Base-by-base conservation (phyloP, 148 eudicot species). In the Silene uniflora region DNA sequence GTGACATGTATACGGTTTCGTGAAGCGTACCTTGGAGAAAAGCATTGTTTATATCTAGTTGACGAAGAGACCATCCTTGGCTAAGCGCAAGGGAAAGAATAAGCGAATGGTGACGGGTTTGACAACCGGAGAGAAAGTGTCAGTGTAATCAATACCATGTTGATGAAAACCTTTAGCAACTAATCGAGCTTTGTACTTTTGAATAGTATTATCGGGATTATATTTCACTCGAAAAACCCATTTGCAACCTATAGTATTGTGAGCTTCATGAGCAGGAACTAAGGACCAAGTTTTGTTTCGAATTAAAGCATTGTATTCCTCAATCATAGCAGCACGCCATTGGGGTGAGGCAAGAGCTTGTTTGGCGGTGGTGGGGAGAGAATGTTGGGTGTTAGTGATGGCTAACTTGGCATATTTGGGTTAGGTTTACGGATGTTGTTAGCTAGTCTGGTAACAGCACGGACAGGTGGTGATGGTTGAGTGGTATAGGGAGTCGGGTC, bases 161-260 rank as follows among this genome's bases (percentile, higher is more conserved):
- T 47, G 52, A 6, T 47, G 52, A 47, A 47, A 9, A 1, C 52
- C 52, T 47, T 47, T 47, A 6, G 52, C 52, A 6, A 47, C 52
- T 9, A 47, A 47, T 4, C 52, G 52, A 6, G 52, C 52, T 47
- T 47, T 47, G 52, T 47, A 47, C 7, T 47, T 47, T 7, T 47
- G 52, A 8, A 47, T 0, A 0, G 16, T 5, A 3, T 25, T 52
- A 1, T 47, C 19, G 13, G 73, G 18, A 3, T 47, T 70, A 12
- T 70, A 70, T 12, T 70, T 70, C 2, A 70, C 23, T 0, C 59
- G 59, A 24, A 3, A 70, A 4, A 70, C 73, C 73, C 73, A 70
- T 23, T 70, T 70, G 11, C 25, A n/a, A 2, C 73, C 61, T 11
- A 52, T 32, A 0, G 4, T 0, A 14, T 70, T 52, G 7, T 70